Evolutionary conservation across 2,329 filamentous ascomycete genomes (phyloP), one percentile per base, ranked within the genome.

Genomic region (Penicillium hesseltinei): DNA sequence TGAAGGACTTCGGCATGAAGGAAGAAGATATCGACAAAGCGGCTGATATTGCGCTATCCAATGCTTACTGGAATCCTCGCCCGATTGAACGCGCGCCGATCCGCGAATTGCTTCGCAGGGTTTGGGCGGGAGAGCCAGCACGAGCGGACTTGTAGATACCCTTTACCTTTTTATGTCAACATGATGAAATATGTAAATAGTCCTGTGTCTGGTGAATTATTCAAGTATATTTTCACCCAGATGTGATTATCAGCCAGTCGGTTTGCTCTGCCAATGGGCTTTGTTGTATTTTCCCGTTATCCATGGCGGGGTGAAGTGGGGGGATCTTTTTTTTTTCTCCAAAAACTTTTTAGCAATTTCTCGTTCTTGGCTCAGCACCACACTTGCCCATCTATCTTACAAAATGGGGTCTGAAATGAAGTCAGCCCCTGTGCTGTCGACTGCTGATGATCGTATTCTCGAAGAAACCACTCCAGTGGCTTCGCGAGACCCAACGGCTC

Each of bases 121-220:
- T 82, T n/a, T 86, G 82, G 81, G 82, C 82, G 56, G 85, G 84
- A 4, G 84, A 87, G 64, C 76, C 77, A 31, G 83, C 83, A 11
- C 77, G 72, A 57, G 78, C 76, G n/a, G 77, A 84, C 70, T 67
- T 83, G 63, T 84, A 73, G 62, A 69, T 62, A 51, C 35, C 11
- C 19, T 17, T n/a, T 33, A 10, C 6, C 3, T 21, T 45, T 40
- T 21, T 42, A 40, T 15, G 29, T 19, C 5, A 27, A 23, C 15
- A 23, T 17, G 25, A 33, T 23, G 29, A 33, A 42, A 38, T 40
- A 2, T 2, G 2, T 35, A 38, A 39, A 45, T 38, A 35, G n/a
- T 19, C 17, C 13, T n/a, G 13, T 21, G 13, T 31, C 13, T 13
- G 13, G 21, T 33, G 31, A 25, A 23, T 19, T 19, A 19, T 27